Conservation (phyloP, 192 early-diverging fungal species). For the Coemansia sp. region DNA sequence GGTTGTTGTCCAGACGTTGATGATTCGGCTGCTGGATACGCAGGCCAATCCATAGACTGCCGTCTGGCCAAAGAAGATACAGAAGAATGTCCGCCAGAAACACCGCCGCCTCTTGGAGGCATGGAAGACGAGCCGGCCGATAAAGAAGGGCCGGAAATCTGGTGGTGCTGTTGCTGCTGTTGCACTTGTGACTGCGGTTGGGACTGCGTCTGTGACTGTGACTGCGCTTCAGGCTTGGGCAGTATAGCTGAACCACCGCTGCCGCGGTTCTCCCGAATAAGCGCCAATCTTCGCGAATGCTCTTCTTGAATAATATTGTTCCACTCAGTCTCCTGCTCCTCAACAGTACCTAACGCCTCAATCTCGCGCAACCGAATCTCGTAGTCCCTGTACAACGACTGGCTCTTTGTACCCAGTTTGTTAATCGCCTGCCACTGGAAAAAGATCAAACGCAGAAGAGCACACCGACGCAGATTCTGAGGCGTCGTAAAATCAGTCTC, state of each 20-base stretch:
- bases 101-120: background rate
- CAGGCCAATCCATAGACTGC: constrained; percentile 17
- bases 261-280: constrained; percentile 35
- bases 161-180: constrained; percentile 8
- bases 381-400: constrained; percentile 51
- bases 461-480: constrained; percentile 29
- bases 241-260: constrained; percentile 17
- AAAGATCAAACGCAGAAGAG: constrained; percentile 43
- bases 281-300: constrained; percentile 24
- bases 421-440: constrained; percentile 44
- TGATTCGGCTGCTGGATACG: constrained; percentile 5
- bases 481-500: constrained; percentile 31
- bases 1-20: background rate
- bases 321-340: constrained; percentile 50
- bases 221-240: constrained; percentile 17
- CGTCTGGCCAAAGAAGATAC: background rate
- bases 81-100: background rate
- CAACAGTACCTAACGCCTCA: constrained; percentile 24
- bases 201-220: constrained; percentile 9
- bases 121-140: background rate
- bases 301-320: constrained; percentile 28
- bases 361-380: constrained; percentile 45
- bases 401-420: constrained; percentile 52
- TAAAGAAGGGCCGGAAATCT: background rate
- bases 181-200: no score